These are phyloP conservation scores for Angomonas deanei DNA, from an alignment of 208 protist species.

Conservation along the genomic window DNA sequence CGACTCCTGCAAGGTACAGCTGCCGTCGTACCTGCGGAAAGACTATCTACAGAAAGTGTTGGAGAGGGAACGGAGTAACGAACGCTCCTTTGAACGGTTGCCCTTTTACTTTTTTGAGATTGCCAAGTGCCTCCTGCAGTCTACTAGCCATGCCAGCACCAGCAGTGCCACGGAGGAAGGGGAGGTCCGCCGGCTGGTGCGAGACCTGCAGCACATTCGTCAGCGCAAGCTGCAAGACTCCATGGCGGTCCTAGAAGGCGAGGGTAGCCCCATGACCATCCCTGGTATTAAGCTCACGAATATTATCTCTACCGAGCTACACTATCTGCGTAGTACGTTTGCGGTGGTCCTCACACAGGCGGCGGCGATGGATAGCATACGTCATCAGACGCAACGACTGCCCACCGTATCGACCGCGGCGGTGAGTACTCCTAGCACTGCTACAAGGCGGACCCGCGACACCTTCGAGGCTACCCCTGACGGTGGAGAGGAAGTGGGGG, in stretches of 20 bases:
- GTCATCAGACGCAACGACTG: slow-evolving; percentile 22
- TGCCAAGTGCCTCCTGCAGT: slow-evolving; percentile 45
- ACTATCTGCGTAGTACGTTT: slow-evolving; percentile 72
- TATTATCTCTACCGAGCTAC: slow-evolving; percentile 75
- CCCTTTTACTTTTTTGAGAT: slow-evolving; percentile 89
- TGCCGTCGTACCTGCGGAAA: slow-evolving; percentile 50
- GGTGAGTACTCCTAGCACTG: background rate
- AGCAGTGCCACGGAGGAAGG: slow-evolving; percentile 48
- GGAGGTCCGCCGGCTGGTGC: slow-evolving; percentile 70
- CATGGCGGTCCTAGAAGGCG: slow-evolving; percentile 76
- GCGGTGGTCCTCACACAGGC: slow-evolving; percentile 66
- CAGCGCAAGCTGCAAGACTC: slow-evolving; percentile 75
- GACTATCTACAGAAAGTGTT: slow-evolving; percentile 49
- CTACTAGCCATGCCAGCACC: slow-evolving; percentile 12
- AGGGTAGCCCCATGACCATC: slow-evolving; percentile 70
- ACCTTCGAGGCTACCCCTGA: background rate
- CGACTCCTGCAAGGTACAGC: slow-evolving; percentile 65
- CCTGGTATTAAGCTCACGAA: slow-evolving; percentile 84
- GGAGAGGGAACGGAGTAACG: slow-evolving; percentile 52
- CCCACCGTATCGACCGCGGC: slow-evolving; percentile 1
- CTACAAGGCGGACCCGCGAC: background rate
- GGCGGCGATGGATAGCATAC: slow-evolving; percentile 50
- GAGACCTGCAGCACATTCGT: slow-evolving; percentile 64
- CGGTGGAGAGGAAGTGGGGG: background rate
- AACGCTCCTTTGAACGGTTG: slow-evolving; percentile 68